Base-by-base conservation (phyloP, 805 yeast genomes). In the Ogataea glucozyma region DNA sequence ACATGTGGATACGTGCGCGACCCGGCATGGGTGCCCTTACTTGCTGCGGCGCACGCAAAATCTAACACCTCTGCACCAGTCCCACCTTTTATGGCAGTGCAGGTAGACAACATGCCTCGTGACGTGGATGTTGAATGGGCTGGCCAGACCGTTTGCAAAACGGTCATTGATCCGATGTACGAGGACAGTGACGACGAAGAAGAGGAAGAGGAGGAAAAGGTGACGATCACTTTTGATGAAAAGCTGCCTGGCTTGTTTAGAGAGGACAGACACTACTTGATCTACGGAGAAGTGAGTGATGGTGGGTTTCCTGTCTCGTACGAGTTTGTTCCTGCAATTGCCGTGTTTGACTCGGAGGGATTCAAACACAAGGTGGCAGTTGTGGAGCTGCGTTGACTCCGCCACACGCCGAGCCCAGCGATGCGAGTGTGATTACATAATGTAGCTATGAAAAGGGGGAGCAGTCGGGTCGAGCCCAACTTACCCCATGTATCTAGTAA, bases 41-140 rank as follows among this genome's bases (percentile, higher is more conserved):
- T 70, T 0, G 43, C 59, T 2, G 48, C 61, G 16, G 61, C 70
- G 0, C 84, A 88, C 84, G 26, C 12, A 8, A 9, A 14, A 9
- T 19, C 30, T 5, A 26, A 26, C 21, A 21, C 12, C 10, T 7
- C 9, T 7, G 21, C 9, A 5, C 20, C 19, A 4, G 42, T 31
- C 6, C 48, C 42, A 22, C 56, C 50, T 43, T 57, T 84, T 26
- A 57, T 81, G 10, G 67, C 84, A 10, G 83, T 78, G 0, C 69
- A 73, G 51, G 83, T 85, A 1, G 60, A 68, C 0, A 71, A 64
- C 24, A 65, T 88, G 38, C 96, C 96, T 5, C 75, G 73, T 40
- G 67, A 69, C 29, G 88, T 90, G 0, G 58, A 60, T 16, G 75
- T 84, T 24, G 96, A 88, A 65, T 85, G 95, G 91, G 78, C 83